phyloP scores from a whole-genome alignment of 2,329 filamentous ascomycete species.

The Lasiodiplodia gonubiensis region DNA sequence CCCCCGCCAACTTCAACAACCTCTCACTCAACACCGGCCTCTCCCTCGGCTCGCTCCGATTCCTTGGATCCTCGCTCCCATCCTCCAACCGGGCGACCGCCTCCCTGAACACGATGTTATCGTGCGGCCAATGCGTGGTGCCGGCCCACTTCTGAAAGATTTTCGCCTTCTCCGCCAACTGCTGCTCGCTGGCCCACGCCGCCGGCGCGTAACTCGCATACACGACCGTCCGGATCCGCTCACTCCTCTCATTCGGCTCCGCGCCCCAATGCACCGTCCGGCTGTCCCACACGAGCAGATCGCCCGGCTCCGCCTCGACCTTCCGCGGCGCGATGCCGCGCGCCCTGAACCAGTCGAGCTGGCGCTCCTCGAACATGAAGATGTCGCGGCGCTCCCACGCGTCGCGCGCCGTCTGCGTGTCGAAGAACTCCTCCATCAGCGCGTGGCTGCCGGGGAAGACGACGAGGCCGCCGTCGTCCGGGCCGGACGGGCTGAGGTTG shows the following conservation, averaged over 20 bases:
- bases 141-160: conserved; percentile 29
- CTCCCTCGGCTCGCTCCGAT: conserved; percentile 20
- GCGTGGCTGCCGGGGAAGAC: conserved; percentile 42
- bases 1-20: conserved; percentile 28
- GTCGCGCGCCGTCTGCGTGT: conserved; percentile 40
- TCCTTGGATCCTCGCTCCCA: conserved; percentile 12
- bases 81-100: conserved; percentile 1
- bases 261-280: conserved; percentile 40
- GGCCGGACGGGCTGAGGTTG: conserved; percentile 49
- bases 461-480: conserved; percentile 46
- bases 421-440: conserved; percentile 41
- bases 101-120: conserved; percentile 22
- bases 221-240: conserved; percentile 10
- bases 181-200: conserved; percentile 28
- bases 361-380: conserved; percentile 41
- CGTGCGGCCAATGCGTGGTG: conserved; percentile 30
- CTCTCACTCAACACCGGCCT: conserved; percentile 7
- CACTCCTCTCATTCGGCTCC: conserved; percentile 28
- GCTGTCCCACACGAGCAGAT: conserved; percentile 55
- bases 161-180: conserved; percentile 30
- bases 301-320: conserved; percentile 50
- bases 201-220: conserved; percentile 32
- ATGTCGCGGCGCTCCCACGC: conserved; percentile 36
- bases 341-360: conserved; percentile 50
- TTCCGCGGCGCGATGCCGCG: conserved; percentile 49